phyloP scores from a whole-genome alignment of 2,329 filamentous ascomycete species.

The Diaporthe destruens region DNA sequence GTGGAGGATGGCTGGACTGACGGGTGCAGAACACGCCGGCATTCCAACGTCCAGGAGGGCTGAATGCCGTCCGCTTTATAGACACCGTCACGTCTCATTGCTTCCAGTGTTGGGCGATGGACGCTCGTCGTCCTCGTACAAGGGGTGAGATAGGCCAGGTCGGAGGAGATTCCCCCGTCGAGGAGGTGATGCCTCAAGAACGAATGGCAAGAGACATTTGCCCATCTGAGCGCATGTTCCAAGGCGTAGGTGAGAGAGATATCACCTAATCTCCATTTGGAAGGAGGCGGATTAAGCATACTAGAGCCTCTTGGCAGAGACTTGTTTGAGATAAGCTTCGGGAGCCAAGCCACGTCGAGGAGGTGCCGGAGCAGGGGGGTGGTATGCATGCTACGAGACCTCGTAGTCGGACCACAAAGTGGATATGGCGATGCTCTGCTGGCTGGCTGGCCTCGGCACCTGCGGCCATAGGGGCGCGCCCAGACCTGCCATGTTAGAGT shows the following conservation, averaged over 20 bases:
- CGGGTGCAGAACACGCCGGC: no score
- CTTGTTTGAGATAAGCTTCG: conserved; percentile 34
- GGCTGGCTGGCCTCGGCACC: neutral
- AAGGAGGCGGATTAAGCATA: conserved; percentile 6
- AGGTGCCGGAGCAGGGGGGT: conserved; percentile 18
- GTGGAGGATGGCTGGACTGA: neutral
- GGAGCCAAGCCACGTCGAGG: conserved; percentile 17
- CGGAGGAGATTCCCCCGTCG: conserved; percentile 12
- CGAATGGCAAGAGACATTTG: neutral
- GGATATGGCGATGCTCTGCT: neutral
- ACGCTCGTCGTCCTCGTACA: neutral
- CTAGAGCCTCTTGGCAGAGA: neutral
- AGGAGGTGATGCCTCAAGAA: neutral
- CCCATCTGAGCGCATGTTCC: neutral
- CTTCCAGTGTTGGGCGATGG: no score
- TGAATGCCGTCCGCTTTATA: neutral
- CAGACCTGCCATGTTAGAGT: neutral
- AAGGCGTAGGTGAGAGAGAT: neutral
- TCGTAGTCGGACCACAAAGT: neutral
- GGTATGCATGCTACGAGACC: neutral
- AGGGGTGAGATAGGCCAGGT: conserved; percentile 1
- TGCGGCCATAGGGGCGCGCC: neutral
- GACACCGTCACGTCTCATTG: no score
- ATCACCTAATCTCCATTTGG: conserved; percentile 6
- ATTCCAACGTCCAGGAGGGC: no score